A percentile compares a stretch with the other conserved stretches of the same genome.
Evolutionary conservation across 768 basidiomycete genomes (phyloP).

Genomic region (Naganishia antarctica): DNA sequence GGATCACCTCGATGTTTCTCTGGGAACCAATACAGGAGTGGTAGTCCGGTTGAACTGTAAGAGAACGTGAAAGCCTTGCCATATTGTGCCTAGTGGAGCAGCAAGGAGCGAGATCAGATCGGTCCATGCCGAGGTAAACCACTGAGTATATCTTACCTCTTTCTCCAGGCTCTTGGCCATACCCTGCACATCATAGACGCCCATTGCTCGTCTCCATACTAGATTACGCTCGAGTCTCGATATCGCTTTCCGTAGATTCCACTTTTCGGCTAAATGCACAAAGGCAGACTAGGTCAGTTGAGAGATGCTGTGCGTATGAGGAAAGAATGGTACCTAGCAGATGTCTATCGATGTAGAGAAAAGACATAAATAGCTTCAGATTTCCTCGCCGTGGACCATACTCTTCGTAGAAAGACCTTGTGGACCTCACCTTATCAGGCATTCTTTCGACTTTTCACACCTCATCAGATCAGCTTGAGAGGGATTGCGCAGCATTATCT

Average conservation of each 20-base stretch:
- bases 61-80: constrained; percentile 36
- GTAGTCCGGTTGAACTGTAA: constrained; percentile 20
- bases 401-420: no score
- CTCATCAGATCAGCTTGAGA: background rate
- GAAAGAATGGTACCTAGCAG: background rate
- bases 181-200: constrained; percentile 37
- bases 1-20: constrained; percentile 19
- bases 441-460: constrained; percentile 16
- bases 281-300: no score
- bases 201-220: constrained; percentile 40
- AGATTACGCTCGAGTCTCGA: constrained; percentile 37
- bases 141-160: constrained; percentile 32
- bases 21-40: constrained; percentile 16
- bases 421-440: constrained; percentile 15
- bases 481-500: background rate
- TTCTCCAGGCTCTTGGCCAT: constrained; percentile 37
- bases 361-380: background rate
- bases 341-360: background rate
- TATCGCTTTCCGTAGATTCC: constrained; percentile 35
- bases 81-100: constrained; percentile 11
- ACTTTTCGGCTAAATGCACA: constrained; percentile 37
- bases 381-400: no score
- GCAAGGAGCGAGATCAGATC: no score
- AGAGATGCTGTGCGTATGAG: background rate
- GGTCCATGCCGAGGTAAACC: no score